Evolutionary conservation across 352 stramenopile genomes (phyloP).

Genomic region (Elongisporangium senticosum): DNA sequence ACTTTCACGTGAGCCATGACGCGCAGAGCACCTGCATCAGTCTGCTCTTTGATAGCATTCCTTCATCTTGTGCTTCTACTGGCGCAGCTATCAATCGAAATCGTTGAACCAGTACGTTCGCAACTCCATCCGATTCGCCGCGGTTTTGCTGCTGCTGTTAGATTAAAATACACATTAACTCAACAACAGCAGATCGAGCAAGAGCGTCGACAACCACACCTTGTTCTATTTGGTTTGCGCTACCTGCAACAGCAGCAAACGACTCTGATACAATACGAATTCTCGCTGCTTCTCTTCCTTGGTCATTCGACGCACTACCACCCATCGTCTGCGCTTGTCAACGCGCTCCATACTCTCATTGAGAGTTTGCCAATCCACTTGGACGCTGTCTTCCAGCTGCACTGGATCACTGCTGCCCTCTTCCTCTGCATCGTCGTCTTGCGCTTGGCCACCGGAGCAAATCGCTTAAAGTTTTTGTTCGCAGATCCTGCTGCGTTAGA

Average conservation of each 20-base stretch:
- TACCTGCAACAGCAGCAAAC: constrained; percentile 57
- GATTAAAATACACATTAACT: constrained; percentile 1
- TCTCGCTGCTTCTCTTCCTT: constrained; percentile 61
- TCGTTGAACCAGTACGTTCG: constrained; percentile 61
- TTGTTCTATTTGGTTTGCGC: constrained; percentile 39
- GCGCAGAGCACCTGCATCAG: constrained; percentile 50
- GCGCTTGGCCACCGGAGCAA: constrained; percentile 10
- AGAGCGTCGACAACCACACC: constrained; percentile 31
- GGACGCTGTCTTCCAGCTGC: too few species aligned
- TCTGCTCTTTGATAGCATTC: constrained; percentile 31
- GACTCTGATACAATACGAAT: constrained; percentile 54
- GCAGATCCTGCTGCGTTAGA: too few species aligned
- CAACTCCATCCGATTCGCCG: constrained; percentile 51
- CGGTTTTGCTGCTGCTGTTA: constrained; percentile 23
- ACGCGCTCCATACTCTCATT: constrained; percentile 7
- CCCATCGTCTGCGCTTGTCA: constrained; percentile 25
- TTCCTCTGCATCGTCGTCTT: constrained; percentile 25
- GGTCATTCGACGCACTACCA: constrained; percentile 38
- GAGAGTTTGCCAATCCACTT: too few species aligned
- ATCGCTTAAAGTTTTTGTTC: too few species aligned
- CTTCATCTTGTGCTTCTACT: constrained; percentile 1
- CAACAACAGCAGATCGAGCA: constrained; percentile 59
- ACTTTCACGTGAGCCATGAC: constrained; percentile 34
- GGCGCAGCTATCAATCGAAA: constrained; percentile 20
- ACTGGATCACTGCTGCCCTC: constrained; percentile 4